These are phyloP conservation scores for Peribolospora baueri DNA, from an alignment of 768 basidiomycete species.

Conservation along the genomic window DNA sequence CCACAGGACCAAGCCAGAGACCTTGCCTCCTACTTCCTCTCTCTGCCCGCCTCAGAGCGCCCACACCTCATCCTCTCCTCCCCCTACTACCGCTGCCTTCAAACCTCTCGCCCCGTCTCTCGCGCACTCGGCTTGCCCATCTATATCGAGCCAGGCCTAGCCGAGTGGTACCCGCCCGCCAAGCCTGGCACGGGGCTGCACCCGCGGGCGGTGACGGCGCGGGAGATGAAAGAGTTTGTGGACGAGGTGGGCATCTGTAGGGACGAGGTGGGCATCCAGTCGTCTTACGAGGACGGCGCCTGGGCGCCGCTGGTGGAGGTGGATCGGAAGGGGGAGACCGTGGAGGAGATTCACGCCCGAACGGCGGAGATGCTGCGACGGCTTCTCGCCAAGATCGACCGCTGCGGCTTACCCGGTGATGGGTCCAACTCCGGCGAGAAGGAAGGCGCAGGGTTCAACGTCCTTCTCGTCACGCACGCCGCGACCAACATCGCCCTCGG, in stretches of 20 bases:
- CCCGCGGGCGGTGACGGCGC: slow-evolving; percentile 38
- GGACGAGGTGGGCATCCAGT: slow-evolving; percentile 30
- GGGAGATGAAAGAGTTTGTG: slow-evolving; percentile 43
- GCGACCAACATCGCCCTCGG: slow-evolving; percentile 47
- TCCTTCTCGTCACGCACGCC: slow-evolving; percentile 21
- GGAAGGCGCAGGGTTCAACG: neutral
- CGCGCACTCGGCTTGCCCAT: slow-evolving; percentile 40
- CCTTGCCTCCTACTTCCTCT: slow-evolving; percentile 37
- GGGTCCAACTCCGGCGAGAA: too few species aligned
- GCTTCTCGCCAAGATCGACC: slow-evolving; percentile 32
- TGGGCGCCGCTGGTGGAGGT: slow-evolving; percentile 45
- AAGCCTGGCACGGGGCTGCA: slow-evolving; percentile 43
- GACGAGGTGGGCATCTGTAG: slow-evolving; percentile 37
- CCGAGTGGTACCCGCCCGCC: slow-evolving; percentile 60
- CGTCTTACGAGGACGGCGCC: slow-evolving; percentile 30
- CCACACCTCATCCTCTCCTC: slow-evolving; percentile 66
- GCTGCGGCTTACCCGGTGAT: neutral
- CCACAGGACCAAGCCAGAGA: slow-evolving; percentile 45
- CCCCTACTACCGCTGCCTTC: slow-evolving; percentile 72
- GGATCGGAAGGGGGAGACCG: slow-evolving; percentile 45
- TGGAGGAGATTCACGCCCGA: slow-evolving; percentile 38
- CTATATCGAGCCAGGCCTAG: slow-evolving; percentile 50
- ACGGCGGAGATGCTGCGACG: slow-evolving; percentile 28
- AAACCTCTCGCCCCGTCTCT: slow-evolving; percentile 46
- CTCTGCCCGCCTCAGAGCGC: slow-evolving; percentile 37